Percentiles rank a stretch among this genome's conserved stretches.
Conservation (phyloP, 495 filamentous ascomycete genomes). For the Aspergillus hancockii region DNA sequence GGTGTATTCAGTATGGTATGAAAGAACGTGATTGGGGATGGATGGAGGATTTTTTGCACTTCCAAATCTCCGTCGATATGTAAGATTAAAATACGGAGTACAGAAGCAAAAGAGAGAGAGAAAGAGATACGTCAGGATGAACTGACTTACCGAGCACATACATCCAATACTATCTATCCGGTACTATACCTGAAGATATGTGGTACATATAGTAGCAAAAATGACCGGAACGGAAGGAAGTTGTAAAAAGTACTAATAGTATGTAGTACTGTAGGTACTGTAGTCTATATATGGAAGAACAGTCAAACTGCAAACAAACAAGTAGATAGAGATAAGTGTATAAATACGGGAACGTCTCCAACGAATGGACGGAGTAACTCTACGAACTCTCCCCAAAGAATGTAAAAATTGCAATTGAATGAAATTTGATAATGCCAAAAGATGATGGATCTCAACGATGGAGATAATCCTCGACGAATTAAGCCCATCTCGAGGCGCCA, state of each 20-base stretch:
- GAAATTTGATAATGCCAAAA: not conserved
- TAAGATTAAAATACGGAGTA: not conserved
- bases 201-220: not conserved
- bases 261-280: not conserved
- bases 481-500: conserved; percentile 4
- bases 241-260: not conserved
- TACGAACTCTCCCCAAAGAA: not conserved
- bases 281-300: too few species aligned
- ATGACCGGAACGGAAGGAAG: not conserved
- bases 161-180: not conserved
- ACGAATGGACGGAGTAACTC: not conserved
- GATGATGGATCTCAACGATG: conserved; percentile 8
- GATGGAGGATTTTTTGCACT: not conserved
- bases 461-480: conserved; percentile 8
- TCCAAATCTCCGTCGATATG: not conserved
- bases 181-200: not conserved
- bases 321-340: too few species aligned
- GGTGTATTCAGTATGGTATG: too few species aligned
- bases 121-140: not conserved
- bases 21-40: not conserved
- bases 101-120: not conserved
- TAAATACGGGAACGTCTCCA: not conserved
- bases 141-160: not conserved
- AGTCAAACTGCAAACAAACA: too few species aligned
- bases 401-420: not conserved